phyloP scores from a whole-genome alignment of 108 stramenopile genomes.

The Seminavis robusta region DNA sequence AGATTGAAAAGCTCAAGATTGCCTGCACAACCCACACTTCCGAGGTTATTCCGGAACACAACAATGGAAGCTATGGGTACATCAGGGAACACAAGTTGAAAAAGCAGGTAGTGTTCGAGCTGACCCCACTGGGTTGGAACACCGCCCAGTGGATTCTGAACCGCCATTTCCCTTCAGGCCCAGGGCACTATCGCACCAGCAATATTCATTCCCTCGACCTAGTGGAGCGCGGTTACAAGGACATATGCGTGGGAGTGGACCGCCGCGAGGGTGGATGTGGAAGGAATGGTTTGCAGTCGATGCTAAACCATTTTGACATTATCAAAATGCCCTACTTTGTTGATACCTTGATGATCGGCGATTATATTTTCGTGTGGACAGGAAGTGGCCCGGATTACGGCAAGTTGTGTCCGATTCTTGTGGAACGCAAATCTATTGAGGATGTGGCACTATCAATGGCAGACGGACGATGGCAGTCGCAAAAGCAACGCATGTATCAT shows the following conservation, averaged over 20 bases:
- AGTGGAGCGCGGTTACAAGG: slow-evolving; percentile 3
- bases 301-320: slow-evolving; percentile 61
- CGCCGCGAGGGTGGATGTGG: slow-evolving; percentile 56
- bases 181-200: slow-evolving; percentile 19
- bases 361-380: slow-evolving; percentile 63
- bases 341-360: slow-evolving; percentile 51
- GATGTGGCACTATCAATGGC: slow-evolving; percentile 54
- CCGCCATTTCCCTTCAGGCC: slow-evolving; percentile 6
- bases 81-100: slow-evolving; percentile 11
- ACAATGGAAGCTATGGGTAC: too few species aligned
- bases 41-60: too few species aligned
- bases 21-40: too few species aligned
- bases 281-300: slow-evolving; percentile 43
- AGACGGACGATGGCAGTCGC: slow-evolving; percentile 68
- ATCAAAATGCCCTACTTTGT: slow-evolving; percentile 66
- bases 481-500: slow-evolving; percentile 59
- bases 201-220: too few species aligned
- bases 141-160: slow-evolving; percentile 9
- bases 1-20: slow-evolving; percentile 26
- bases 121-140: slow-evolving; percentile 13
- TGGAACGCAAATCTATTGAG: slow-evolving; percentile 67
- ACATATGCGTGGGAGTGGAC: slow-evolving; percentile 50
- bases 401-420: slow-evolving; percentile 55
- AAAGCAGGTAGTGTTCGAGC: slow-evolving; percentile 11
- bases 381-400: too few species aligned